Conservation (phyloP, 768 basidiomycete species). For the Russula sp. region DNA sequence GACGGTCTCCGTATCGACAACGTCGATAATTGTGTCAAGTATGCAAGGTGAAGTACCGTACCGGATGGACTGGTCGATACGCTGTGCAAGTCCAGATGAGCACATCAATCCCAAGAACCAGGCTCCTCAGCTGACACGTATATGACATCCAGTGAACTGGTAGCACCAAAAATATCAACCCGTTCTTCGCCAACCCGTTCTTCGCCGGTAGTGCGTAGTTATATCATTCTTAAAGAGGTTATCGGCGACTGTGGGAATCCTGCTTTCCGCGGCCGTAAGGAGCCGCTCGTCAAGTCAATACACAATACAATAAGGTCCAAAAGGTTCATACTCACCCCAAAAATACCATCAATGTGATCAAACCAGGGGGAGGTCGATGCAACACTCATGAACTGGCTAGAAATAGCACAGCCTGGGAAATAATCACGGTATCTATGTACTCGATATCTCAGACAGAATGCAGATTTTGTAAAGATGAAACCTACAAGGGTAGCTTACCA, state of each 20-base stretch:
- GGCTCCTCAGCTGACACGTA: slow-evolving; percentile 22
- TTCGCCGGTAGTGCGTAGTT: slow-evolving; percentile 17
- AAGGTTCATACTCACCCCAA: slow-evolving; percentile 39
- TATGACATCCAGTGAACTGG: slow-evolving; percentile 29
- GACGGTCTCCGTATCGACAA: slow-evolving; percentile 33
- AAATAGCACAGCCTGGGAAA: slow-evolving; percentile 43
- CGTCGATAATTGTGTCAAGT: slow-evolving; percentile 26
- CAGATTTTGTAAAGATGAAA: background rate
- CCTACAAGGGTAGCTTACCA: slow-evolving; percentile 29
- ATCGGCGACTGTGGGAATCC: slow-evolving; percentile 48
- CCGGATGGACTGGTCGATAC: slow-evolving; percentile 29
- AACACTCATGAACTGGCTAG: slow-evolving; percentile 56
- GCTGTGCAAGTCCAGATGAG: slow-evolving; percentile 14
- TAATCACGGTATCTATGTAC: slow-evolving; percentile 44
- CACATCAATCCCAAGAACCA: background rate
- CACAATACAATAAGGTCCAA: slow-evolving; percentile 39
- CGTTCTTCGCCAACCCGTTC: too few relatives aligned
- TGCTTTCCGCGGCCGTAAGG: slow-evolving; percentile 24
- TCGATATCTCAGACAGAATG: slow-evolving; percentile 21
- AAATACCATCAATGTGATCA: slow-evolving; percentile 50
- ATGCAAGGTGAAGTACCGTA: slow-evolving; percentile 26
- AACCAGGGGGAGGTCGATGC: slow-evolving; percentile 38
- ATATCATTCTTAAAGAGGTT: slow-evolving; percentile 27
- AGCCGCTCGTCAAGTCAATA: slow-evolving; percentile 41
- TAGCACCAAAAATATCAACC: slow-evolving; percentile 34